Evolutionary conservation across 1,284 basidiomycete species (phyloP).

Genomic region (Tetrapyrgos nigripes): DNA sequence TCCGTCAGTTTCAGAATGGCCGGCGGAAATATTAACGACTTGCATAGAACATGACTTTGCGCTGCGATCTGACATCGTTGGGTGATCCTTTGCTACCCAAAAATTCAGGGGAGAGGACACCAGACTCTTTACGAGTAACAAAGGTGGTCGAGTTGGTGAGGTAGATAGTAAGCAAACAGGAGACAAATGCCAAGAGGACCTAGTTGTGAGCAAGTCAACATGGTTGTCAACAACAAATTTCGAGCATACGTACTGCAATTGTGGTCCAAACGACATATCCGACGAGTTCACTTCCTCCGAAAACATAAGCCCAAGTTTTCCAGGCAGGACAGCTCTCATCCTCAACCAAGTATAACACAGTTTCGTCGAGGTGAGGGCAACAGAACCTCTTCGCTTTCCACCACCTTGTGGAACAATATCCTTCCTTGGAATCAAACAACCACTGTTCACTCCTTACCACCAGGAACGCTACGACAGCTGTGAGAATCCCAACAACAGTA

Average conservation of each 20-base stretch:
- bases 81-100: constrained; percentile 31
- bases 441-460: constrained; percentile 90
- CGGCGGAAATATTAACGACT: constrained; percentile 37
- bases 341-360: constrained; percentile 19
- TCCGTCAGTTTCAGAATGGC: too few species aligned
- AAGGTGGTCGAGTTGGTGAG: constrained; percentile 91
- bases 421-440: constrained; percentile 95
- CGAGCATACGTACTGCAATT: constrained; percentile 69
- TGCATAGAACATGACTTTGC: constrained; percentile 86
- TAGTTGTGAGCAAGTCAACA: constrained; percentile 33
- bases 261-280: constrained; percentile 79
- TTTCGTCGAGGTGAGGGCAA: constrained; percentile 57
- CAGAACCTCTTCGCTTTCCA: constrained; percentile 85
- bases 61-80: constrained; percentile 43
- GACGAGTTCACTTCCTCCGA: constrained; percentile 52
- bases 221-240: background rate
- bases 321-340: constrained; percentile 68
- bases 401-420: constrained; percentile 80
- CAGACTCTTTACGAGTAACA: constrained; percentile 86
- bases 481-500: constrained; percentile 9
- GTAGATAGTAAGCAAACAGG: constrained; percentile 84
- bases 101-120: constrained; percentile 65
- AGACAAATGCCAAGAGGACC: constrained; percentile 75
- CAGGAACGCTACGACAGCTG: constrained; percentile 77
- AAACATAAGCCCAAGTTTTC: constrained; percentile 74